Conservation (phyloP, 495 filamentous ascomycete genomes). For the Tuber microsphaerosporum region DNA sequence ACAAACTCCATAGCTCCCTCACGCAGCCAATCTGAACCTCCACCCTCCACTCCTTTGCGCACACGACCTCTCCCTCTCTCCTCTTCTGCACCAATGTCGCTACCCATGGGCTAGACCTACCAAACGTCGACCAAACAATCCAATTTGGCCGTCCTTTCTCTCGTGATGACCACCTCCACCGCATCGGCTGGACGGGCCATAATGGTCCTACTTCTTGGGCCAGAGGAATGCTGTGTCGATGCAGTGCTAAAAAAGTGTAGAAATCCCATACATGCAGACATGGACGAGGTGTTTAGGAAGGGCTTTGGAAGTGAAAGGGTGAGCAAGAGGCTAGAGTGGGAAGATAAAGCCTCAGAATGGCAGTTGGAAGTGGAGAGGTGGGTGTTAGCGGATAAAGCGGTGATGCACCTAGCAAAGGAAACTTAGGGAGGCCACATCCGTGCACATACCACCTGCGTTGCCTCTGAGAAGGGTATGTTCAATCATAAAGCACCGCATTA, state of each 20-base stretch:
- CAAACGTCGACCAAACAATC: constrained; percentile 85
- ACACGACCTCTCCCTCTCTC: constrained; percentile 57
- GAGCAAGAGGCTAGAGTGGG: constrained; percentile 51
- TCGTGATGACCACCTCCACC: constrained; percentile 82
- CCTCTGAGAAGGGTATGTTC: constrained; percentile 73
- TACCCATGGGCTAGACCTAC: constrained; percentile 86
- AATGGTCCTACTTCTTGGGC: constrained; percentile 81
- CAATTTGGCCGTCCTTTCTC: constrained; percentile 94
- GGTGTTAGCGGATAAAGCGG: too few species aligned
- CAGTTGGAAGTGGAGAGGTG: constrained; percentile 67
- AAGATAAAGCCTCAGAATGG: constrained; percentile 65
- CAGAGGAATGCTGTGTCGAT: constrained; percentile 76
- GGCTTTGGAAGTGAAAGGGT: constrained; percentile 45
- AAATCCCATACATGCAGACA: constrained; percentile 31
- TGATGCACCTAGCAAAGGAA: constrained; percentile 64
- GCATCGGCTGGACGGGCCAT: constrained; percentile 79
- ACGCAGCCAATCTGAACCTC: constrained; percentile 76
- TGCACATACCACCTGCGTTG: constrained; percentile 87
- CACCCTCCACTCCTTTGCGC: constrained; percentile 70
- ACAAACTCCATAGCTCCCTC: constrained; percentile 85
- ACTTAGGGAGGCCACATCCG: constrained; percentile 90
- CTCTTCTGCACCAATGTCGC: constrained; percentile 93
- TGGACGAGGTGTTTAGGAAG: constrained; percentile 51
- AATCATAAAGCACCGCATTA: constrained; percentile 81
- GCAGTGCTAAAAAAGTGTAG: constrained; percentile 32